These are phyloP conservation scores for Emericellopsis atlantica DNA, from an alignment of 2,329 filamentous ascomycete species.

Conservation along the genomic window DNA sequence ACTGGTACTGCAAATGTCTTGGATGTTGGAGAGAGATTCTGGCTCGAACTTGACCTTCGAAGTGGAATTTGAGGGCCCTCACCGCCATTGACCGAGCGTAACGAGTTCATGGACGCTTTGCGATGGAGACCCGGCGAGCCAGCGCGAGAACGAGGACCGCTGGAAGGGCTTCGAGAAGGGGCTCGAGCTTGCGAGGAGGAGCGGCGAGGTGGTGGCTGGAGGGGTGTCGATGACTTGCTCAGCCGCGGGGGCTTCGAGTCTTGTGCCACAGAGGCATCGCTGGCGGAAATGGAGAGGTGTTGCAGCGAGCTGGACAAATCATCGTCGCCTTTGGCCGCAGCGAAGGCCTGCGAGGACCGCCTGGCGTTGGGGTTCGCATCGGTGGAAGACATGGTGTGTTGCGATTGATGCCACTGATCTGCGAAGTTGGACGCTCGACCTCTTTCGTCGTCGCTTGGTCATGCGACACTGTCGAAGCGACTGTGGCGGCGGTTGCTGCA, in stretches of 20 bases:
- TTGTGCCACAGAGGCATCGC: slow-evolving; percentile 1
- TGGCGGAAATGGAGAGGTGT: slow-evolving; percentile 26
- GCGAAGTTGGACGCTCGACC: too few relatives aligned
- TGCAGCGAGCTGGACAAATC: slow-evolving; percentile 28
- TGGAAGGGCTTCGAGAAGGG: slow-evolving; percentile 27
- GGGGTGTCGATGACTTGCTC: slow-evolving; percentile 15
- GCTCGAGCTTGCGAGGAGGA: slow-evolving; percentile 26
- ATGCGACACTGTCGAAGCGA: too few relatives aligned
- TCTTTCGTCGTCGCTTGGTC: too few relatives aligned
- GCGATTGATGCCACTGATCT: too few relatives aligned
- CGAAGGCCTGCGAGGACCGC: not conserved
- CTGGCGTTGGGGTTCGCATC: not conserved
- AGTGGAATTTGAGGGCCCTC: slow-evolving; percentile 23
- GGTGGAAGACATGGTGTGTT: not conserved
- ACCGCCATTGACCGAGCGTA: slow-evolving; percentile 34
- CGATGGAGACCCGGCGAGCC: slow-evolving; percentile 37
- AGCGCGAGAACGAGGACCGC: slow-evolving; percentile 28
- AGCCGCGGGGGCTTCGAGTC: slow-evolving; percentile 5
- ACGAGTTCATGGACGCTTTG: slow-evolving; percentile 45
- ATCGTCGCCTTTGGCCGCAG: slow-evolving; percentile 11
- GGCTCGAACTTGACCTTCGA: slow-evolving; percentile 34
- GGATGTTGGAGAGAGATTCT: slow-evolving; percentile 28
- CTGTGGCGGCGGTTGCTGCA: not conserved
- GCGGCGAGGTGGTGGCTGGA: slow-evolving; percentile 22
- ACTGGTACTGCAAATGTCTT: slow-evolving; percentile 23